Percentiles rank a stretch among this genome's conserved stretches.
phyloP scores from a whole-genome alignment of 2,329 filamentous ascomycete genomes.

The Zymoseptoria brevis region DNA sequence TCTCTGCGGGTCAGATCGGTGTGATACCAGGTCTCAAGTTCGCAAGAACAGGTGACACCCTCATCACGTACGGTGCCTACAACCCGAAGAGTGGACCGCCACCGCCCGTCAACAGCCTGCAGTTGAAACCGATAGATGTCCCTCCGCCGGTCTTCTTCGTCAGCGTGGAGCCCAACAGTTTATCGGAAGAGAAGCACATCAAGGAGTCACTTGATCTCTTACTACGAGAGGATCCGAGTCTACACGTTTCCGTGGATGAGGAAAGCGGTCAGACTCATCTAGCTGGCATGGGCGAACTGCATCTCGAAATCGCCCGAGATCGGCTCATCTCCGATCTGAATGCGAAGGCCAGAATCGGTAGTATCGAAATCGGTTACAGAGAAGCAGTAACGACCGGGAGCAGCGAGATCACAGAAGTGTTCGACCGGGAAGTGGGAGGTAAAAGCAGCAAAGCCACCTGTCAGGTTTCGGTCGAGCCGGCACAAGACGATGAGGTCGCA shows the following conservation, averaged over 20 bases:
- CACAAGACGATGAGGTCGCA: constrained; percentile 1
- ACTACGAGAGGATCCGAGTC: constrained; percentile 83
- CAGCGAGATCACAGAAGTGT: constrained; percentile 51
- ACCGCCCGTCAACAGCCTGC: constrained; percentile 61
- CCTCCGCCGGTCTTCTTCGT: constrained; percentile 94
- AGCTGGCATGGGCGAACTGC: constrained; percentile 92
- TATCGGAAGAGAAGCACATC: constrained; percentile 72
- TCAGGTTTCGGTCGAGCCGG: constrained; percentile 52
- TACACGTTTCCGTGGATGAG: constrained; percentile 75
- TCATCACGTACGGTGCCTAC: constrained; percentile 63
- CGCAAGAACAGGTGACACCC: constrained; percentile 86
- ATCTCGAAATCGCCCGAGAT: constrained; percentile 87
- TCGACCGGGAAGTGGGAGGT: constrained; percentile 73
- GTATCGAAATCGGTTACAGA: constrained; percentile 91
- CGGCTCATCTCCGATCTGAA: constrained; percentile 84
- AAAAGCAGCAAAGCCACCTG: constrained; percentile 72
- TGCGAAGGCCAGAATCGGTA: constrained; percentile 74
- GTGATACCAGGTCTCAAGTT: constrained; percentile 85
- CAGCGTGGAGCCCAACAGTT: constrained; percentile 74
- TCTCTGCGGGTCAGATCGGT: constrained; percentile 83
- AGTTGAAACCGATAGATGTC: constrained; percentile 79
- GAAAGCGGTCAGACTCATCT: constrained; percentile 90
- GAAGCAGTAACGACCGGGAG: constrained; percentile 63
- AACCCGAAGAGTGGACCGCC: constrained; percentile 57
- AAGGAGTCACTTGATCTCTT: constrained; percentile 68